Conservation (phyloP, 2,329 filamentous ascomycete species). For the Byssoonygena ceratinophila region DNA sequence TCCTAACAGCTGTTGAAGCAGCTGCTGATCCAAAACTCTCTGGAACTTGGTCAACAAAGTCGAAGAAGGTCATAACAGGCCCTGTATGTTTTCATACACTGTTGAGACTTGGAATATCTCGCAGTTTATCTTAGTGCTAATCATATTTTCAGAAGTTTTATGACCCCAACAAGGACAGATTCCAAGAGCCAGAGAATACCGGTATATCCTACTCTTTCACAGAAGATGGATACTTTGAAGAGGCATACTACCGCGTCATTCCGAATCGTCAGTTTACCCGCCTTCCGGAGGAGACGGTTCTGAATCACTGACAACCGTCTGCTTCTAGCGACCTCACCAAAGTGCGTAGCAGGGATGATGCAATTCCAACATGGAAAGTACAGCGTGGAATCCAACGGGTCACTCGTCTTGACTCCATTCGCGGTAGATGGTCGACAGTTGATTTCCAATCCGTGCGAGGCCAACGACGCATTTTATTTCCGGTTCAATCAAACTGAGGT, state of each 20-base stretch:
- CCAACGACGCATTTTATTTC: constrained; percentile 47
- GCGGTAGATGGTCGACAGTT: constrained; percentile 57
- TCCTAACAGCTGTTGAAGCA: constrained; percentile 1
- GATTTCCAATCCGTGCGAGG: constrained; percentile 53
- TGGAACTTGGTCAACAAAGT: constrained; percentile 66
- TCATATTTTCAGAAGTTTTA: constrained; percentile 50
- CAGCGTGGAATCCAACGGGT: constrained; percentile 46
- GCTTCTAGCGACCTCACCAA: constrained; percentile 45
- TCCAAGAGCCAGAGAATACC: constrained; percentile 55
- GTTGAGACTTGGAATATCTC: not conserved
- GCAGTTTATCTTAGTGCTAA: constrained; percentile 15
- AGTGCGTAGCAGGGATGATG: constrained; percentile 55
- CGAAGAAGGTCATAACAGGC: constrained; percentile 57
- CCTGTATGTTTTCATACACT: constrained; percentile 43
- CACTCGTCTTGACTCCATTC: constrained; percentile 50
- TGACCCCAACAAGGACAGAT: constrained; percentile 53
- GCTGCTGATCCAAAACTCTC: constrained; percentile 41
- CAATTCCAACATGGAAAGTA: constrained; percentile 64
- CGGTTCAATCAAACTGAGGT: constrained; percentile 56
- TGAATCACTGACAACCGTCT: constrained; percentile 13
- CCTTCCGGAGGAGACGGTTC: not conserved
- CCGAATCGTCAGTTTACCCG: constrained; percentile 51
- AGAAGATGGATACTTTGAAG: constrained; percentile 55
- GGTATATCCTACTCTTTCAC: constrained; percentile 68
- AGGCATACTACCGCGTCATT: constrained; percentile 58